These are phyloP conservation scores for Paramecium sonneborni DNA, from an alignment of 73 alveolate species.

Conservation along the genomic window DNA sequence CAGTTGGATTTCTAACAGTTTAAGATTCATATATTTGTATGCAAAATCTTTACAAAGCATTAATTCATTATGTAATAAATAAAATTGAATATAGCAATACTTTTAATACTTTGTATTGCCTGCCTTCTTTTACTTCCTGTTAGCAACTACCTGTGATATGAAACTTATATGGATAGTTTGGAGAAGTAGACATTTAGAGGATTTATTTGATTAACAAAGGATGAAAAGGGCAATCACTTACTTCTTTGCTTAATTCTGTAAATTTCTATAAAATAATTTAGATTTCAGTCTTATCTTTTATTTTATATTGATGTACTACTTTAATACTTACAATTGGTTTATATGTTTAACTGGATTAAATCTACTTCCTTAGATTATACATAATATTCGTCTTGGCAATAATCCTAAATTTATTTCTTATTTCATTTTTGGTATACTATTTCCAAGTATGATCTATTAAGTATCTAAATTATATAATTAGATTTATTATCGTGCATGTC, in stretches of 20 bases:
- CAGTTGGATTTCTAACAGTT: slow-evolving; percentile 34
- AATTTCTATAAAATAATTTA: background rate
- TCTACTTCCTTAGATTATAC: slow-evolving; percentile 27
- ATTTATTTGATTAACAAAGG: background rate
- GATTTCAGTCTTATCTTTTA: slow-evolving; percentile 36
- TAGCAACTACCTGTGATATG: slow-evolving; percentile 51
- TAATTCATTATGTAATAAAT: slow-evolving; percentile 35
- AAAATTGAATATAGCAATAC: background rate
- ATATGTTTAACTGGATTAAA: slow-evolving; percentile 33
- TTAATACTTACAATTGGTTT: slow-evolving; percentile 8
- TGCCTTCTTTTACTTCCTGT: slow-evolving; percentile 37
- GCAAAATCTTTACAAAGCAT: slow-evolving; percentile 8
- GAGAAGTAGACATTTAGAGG: slow-evolving; percentile 14
- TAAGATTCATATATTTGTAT: slow-evolving; percentile 34
- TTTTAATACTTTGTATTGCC: slow-evolving; percentile 28
- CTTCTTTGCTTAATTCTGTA: slow-evolving; percentile 51
- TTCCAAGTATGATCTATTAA: background rate
- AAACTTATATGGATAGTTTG: slow-evolving; percentile 41
- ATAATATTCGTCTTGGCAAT: slow-evolving; percentile 30
- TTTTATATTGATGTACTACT: slow-evolving; percentile 44
- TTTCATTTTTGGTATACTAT: slow-evolving; percentile 21
- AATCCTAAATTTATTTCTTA: slow-evolving; percentile 31
- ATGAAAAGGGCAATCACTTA: slow-evolving; percentile 43
- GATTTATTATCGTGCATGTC: slow-evolving; percentile 44
- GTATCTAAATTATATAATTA: background rate